Conservation (phyloP, 345 rosid species). For the Salix udensis region DNA sequence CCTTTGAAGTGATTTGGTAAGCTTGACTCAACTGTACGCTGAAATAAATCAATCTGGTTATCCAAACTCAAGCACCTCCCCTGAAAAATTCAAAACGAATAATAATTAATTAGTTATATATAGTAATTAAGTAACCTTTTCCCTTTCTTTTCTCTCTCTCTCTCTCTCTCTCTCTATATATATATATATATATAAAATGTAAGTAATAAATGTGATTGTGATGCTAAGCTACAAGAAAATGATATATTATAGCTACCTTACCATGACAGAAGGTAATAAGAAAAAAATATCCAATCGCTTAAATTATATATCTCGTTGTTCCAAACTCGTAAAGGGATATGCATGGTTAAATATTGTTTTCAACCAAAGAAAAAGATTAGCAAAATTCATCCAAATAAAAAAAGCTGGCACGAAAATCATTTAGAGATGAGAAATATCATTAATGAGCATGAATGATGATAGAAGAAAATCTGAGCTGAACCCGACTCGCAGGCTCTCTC, state of each 20-base stretch:
- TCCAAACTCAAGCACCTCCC: conserved; percentile 41
- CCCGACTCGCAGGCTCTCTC: too few relatives aligned
- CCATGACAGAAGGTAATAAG: not conserved
- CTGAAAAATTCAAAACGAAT: conserved; percentile 14
- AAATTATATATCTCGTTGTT: not conserved
- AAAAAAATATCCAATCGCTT: not conserved
- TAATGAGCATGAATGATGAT: too few relatives aligned
- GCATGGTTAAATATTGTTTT: not conserved
- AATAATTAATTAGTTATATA: not conserved
- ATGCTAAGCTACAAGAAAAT: not conserved
- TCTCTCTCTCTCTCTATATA: too few relatives aligned
- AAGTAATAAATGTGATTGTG: not conserved
- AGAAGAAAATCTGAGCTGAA: too few relatives aligned
- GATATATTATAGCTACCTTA: not conserved
- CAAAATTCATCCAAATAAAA: not conserved
- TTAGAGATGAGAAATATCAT: too few relatives aligned
- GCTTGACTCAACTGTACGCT: conserved; percentile 6
- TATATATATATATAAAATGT: too few relatives aligned
- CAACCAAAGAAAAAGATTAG: not conserved
- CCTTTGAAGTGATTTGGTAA: conserved; percentile 16
- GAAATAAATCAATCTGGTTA: conserved; percentile 36
- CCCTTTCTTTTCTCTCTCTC: not conserved
- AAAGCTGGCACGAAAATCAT: too few relatives aligned
- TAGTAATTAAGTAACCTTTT: not conserved
- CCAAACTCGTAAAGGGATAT: not conserved